These are phyloP conservation scores for Scheffersomyces titani DNA, from an alignment of 1,139 yeast species.

Conservation along the genomic window DNA sequence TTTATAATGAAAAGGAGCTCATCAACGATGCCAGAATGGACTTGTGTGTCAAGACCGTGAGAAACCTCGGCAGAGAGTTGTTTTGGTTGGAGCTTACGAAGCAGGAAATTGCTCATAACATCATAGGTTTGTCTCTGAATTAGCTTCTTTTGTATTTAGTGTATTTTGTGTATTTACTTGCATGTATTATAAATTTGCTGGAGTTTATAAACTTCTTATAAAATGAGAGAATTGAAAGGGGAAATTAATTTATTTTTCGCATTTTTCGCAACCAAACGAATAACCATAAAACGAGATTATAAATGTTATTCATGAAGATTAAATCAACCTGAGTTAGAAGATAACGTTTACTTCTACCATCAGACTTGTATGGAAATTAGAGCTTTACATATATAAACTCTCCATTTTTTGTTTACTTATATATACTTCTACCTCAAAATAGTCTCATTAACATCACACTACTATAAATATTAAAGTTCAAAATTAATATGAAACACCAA, in stretches of 20 bases:
- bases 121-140: conserved; percentile 19
- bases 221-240: neutral
- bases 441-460: neutral
- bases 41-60: conserved; percentile 54
- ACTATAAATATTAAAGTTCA: neutral
- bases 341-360: too few relatives aligned
- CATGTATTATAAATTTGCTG: neutral
- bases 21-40: conserved; percentile 45
- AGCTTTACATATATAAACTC: neutral
- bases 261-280: neutral
- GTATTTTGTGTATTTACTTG: neutral
- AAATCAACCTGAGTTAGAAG: too few relatives aligned
- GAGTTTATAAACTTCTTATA: neutral
- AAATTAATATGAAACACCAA: too few relatives aligned
- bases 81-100: conserved; percentile 53
- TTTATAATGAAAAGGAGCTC: conserved; percentile 32
- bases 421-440: neutral
- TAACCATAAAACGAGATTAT: too few relatives aligned
- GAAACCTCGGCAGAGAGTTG: conserved; percentile 75
- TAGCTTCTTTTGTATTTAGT: neutral
- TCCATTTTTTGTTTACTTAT: too few relatives aligned
- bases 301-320: too few relatives aligned
- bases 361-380: neutral
- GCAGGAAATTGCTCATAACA: conserved; percentile 28
- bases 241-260: neutral